Evolutionary conservation across 495 filamentous ascomycete genomes (phyloP), one percentile per base, ranked within the genome.

Genomic region (Penicillium daleae): DNA sequence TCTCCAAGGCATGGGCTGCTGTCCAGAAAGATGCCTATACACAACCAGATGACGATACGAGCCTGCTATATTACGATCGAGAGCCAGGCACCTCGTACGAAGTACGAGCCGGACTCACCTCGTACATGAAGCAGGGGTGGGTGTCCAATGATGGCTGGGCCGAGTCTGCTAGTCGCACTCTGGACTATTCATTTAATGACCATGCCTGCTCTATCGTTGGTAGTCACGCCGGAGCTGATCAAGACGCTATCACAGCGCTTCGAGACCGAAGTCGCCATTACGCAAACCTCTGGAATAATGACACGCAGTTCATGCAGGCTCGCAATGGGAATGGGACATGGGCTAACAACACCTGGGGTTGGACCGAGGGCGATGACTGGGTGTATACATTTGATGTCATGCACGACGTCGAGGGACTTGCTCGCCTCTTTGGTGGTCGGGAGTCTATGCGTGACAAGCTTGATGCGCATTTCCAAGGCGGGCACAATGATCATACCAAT

Each of bases 351-450:
- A 62, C 65, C 12, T 73, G 63, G 53, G 70, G 70, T 6, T 73
- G 70, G 70, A 73, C 70, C 0, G 70, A 73, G 44, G 70, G 70
- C 2, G 68, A 73, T 51, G 63, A 66, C 22, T 73, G 70, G 70
- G 68, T 73, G 8, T 73, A 73, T 42, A 73, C 70, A 1, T 73
- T 73, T 24, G 70, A 73, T 19, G 70, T 73, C 10, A 63, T 73
- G 65, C 70, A 73, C 31, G 68, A 73, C 50, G 59, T 71, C 13
- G 48, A 66, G 27, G 68, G 68, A 0, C 35, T 73, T 13, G 59
- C 68, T 26, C 13, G 26, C 1, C 61, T 73, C 12, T 73, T 73
- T 31, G 70, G 70, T 33, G 39, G 63, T 13, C 60, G 58, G 29
- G 35, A 64, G 33, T 44, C 61, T 15, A 62, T 73, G 60, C 63